Evolutionary conservation across 305 asterid species (phyloP).

Genomic region (Euphrasia arctica): DNA sequence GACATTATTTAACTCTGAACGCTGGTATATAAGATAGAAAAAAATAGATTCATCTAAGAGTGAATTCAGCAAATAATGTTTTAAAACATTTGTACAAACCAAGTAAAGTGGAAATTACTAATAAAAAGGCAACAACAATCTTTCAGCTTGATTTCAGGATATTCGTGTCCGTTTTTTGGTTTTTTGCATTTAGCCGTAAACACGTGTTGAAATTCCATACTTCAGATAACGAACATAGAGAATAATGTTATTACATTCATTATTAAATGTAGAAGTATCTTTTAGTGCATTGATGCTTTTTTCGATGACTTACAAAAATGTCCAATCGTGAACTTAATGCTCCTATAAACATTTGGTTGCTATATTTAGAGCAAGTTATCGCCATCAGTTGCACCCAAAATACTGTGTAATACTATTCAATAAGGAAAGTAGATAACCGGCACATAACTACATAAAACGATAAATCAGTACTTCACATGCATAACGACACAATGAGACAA

Average conservation of each 20-base stretch:
- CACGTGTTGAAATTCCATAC: conserved; percentile 22
- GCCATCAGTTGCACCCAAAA: conserved; percentile 10
- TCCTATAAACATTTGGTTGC: conserved; percentile 19
- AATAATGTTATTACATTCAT: conserved; percentile 9
- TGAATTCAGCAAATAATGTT: neutral
- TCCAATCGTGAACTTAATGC: conserved; percentile 2
- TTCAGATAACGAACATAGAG: conserved; percentile 10
- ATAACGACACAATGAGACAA: conserved; percentile 11
- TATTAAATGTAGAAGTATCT: conserved; percentile 15
- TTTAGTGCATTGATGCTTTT: conserved; percentile 1
- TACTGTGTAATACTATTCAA: neutral
- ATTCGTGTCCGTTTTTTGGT: neutral
- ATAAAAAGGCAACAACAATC: neutral
- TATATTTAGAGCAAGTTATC: conserved; percentile 2
- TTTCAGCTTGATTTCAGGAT: neutral
- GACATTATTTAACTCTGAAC: neutral
- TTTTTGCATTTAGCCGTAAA: conserved; percentile 5
- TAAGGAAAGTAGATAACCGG: conserved; percentile 1
- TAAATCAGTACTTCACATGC: conserved; percentile 12
- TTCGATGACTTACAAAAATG: conserved; percentile 11
- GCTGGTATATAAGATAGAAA: neutral
- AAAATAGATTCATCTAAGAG: neutral
- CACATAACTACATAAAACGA: neutral
- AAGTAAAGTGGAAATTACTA: neutral
- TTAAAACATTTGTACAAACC: neutral